These are phyloP conservation scores for Oryza coarctata DNA, from an alignment of 176 grass and related monocot genomes.

Conservation along the genomic window DNA sequence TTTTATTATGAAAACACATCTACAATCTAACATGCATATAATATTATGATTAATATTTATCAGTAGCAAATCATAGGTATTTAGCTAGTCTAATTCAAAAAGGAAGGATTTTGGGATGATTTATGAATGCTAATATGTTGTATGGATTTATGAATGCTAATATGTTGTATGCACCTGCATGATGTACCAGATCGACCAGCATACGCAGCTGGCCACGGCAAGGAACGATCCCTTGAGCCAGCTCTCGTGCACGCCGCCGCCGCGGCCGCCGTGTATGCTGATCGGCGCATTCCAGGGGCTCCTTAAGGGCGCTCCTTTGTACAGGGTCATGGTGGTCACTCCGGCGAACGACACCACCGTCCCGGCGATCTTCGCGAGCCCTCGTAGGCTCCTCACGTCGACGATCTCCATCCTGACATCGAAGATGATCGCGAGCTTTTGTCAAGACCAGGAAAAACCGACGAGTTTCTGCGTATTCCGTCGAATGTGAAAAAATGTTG, in stretches of 20 bases:
- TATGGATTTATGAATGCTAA: too few species aligned
- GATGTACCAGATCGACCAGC: conserved; percentile 79
- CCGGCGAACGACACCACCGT: conserved; percentile 70
- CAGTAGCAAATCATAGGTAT: too few species aligned
- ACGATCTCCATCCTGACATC: conserved; percentile 70
- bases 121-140: too few species aligned
- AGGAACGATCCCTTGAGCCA: conserved; percentile 76
- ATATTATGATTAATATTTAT: too few species aligned
- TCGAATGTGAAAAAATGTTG: neutral
- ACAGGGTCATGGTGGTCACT: conserved; percentile 88
- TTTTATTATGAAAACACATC: too few species aligned
- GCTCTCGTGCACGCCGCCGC: conserved; percentile 31
- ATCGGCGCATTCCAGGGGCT: conserved; percentile 56
- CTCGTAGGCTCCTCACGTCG: conserved; percentile 50
- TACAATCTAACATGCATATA: too few species aligned
- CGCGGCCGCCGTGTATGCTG: conserved; percentile 37
- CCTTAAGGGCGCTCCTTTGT: conserved; percentile 58
- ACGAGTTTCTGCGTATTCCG: neutral
- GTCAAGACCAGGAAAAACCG: neutral
- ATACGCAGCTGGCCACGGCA: conserved; percentile 71
- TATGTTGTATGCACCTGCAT: conserved; percentile 54
- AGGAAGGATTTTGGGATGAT: too few species aligned
- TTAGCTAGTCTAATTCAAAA: too few species aligned
- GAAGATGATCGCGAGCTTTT: neutral
- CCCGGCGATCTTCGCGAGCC: conserved; percentile 64